These are phyloP conservation scores for Diutina siamensis DNA, from an alignment of 1,139 yeast species.

Conservation along the genomic window DNA sequence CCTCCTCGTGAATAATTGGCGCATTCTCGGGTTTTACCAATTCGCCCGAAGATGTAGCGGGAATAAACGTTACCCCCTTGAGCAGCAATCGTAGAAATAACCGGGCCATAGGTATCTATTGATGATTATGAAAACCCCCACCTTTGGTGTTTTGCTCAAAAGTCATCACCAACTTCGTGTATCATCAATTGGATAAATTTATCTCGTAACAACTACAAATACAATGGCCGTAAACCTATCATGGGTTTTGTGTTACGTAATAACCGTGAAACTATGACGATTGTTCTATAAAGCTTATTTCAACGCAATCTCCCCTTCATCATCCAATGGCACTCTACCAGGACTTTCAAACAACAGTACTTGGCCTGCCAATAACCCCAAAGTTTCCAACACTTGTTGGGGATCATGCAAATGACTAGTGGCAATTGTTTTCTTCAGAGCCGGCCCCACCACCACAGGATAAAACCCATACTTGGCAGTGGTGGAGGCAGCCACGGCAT, in stretches of 20 bases:
- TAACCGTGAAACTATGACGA: too few relatives aligned
- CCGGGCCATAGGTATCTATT: too few relatives aligned
- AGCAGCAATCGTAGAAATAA: too few relatives aligned
- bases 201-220: too few relatives aligned
- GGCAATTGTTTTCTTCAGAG: conserved; percentile 80
- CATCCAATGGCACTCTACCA: conserved; percentile 21
- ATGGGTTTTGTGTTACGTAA: too few relatives aligned
- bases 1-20: background rate
- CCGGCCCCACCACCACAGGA: conserved; percentile 93
- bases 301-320: background rate
- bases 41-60: background rate
- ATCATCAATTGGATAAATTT: too few relatives aligned
- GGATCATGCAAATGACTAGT: conserved; percentile 85
- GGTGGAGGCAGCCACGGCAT: background rate
- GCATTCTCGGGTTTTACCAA: background rate
- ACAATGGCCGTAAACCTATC: too few relatives aligned
- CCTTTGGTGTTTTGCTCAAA: too few relatives aligned
- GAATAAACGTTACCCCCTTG: too few relatives aligned
- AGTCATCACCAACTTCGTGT: too few relatives aligned
- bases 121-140: too few relatives aligned
- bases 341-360: conserved; percentile 68
- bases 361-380: conserved; percentile 68
- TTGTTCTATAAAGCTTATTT: too few relatives aligned
- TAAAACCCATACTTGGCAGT: conserved; percentile 45
- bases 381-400: conserved; percentile 69